Evolutionary conservation across 495 filamentous ascomycete species (phyloP), one percentile per base, ranked within the genome.

Genomic region (Lentithecium fluviatile): DNA sequence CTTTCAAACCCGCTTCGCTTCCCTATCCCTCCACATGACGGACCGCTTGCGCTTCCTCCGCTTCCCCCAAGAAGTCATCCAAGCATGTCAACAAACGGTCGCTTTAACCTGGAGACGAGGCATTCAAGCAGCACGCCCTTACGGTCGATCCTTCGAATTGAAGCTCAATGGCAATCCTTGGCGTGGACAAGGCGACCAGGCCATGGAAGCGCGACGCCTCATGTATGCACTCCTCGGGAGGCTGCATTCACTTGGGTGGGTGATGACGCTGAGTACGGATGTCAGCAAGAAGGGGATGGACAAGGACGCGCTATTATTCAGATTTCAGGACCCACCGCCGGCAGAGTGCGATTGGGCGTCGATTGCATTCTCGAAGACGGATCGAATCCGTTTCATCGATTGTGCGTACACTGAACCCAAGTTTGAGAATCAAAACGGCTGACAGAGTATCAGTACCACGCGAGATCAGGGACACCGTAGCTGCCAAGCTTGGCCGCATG

Each of bases 271-370:
- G 29, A 53, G 38, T 23, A 63, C 64, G 0, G 54, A 69, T 24
- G 38, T 67, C 6, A 50, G 23, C 32, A 49, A 43, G 21, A 62
- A 56, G 45, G 25, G n/a, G 11, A 38, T 3, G 6, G 64, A 60
- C 40, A 69, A 67, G 32, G 63, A 66, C 43, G 60, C 63, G 7
- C 43, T 69, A 37, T 21, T 66, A 11, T 63, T 69, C 38, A 26
- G 67, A 12, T 45, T 60, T 34, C 67, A 67, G 50, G 34, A 47
- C 7, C 67, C 67, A 7, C 19, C 49, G 17, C 67, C 67, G 20
- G 48, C 58, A 15, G 37, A 23, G 21, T 56, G 52, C 26, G 63
- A 66, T 2, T 67, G 67, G 67, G 46, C 46, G 24, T 50, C 43
- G 17, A 53, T 66, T 19, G 47, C 6, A 12, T 69, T 69, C 36